Conservation (phyloP, 371 early-diverging fungal genomes). For the Amoeboradix gromovi region DNA sequence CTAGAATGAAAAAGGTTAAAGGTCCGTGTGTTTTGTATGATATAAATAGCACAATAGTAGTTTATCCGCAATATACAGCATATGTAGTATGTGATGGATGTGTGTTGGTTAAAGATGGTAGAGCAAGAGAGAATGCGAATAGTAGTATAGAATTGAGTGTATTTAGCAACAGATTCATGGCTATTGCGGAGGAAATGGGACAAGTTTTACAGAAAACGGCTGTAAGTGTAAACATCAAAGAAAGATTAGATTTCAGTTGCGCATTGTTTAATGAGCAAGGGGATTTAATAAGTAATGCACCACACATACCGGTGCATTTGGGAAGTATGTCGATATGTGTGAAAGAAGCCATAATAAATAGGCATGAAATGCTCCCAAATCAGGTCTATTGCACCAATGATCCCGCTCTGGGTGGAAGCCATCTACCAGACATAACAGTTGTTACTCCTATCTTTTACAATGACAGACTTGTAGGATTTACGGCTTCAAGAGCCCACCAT, state of each 20-base stretch:
- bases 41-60: conserved; percentile 40
- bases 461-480: conserved; percentile 52
- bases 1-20: conserved; percentile 37
- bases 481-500: conserved; percentile 58
- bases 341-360: conserved; percentile 42
- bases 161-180: conserved; percentile 84
- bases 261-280: conserved; percentile 81
- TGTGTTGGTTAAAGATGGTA: conserved; percentile 18
- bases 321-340: conserved; percentile 80
- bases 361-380: conserved; percentile 19
- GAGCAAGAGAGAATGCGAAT: not conserved
- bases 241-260: conserved; percentile 79
- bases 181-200: conserved; percentile 92
- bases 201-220: conserved; percentile 69
- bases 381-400: conserved; percentile 84
- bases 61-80: conserved; percentile 37
- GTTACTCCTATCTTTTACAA: conserved; percentile 78
- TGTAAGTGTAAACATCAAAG: conserved; percentile 84
- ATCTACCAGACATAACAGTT: conserved; percentile 66
- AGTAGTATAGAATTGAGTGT: conserved; percentile 66
- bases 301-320: conserved; percentile 44
- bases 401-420: conserved; percentile 80
- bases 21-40: conserved; percentile 57
- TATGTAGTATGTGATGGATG: conserved; percentile 13
- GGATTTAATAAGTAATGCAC: conserved; percentile 30